A percentile compares a stretch with the other conserved stretches of the same genome.
Evolutionary conservation across 768 basidiomycete genomes (phyloP).

Genomic region (Macrolepiota albuminosa): DNA sequence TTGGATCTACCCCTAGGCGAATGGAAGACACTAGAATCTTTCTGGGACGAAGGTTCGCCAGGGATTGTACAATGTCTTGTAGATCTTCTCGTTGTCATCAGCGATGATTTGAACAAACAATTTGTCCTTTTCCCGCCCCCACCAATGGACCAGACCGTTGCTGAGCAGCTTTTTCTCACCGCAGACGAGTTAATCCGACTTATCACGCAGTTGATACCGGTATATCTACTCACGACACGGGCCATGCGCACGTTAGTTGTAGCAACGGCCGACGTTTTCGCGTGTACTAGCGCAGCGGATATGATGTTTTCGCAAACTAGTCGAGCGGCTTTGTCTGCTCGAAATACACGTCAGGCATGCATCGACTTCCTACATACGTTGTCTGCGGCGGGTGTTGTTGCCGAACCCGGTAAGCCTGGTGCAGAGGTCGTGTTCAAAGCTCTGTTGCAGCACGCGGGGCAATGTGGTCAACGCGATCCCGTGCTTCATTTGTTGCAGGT

Average conservation of each 20-base stretch:
- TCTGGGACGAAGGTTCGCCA: conserved; percentile 58
- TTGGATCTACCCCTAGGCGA: conserved; percentile 50
- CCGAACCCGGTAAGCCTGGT: conserved; percentile 31
- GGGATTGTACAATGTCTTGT: conserved; percentile 55
- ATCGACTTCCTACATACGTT: conserved; percentile 43
- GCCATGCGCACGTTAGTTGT: conserved; percentile 38
- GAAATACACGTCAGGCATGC: conserved; percentile 44
- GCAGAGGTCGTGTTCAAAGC: conserved; percentile 51
- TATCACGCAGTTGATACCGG: conserved; percentile 39
- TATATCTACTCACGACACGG: conserved; percentile 48
- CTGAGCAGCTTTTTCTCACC: conserved; percentile 53
- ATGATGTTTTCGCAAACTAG: conserved; percentile 34
- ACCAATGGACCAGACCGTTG: conserved; percentile 33
- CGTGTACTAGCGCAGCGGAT: conserved; percentile 44
- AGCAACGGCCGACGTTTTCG: conserved; percentile 50
- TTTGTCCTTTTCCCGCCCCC: conserved; percentile 40
- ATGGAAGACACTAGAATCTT: conserved; percentile 47
- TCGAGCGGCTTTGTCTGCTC: conserved; percentile 36
- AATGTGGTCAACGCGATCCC: conserved; percentile 45
- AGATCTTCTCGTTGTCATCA: conserved; percentile 43
- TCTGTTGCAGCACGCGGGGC: conserved; percentile 47
- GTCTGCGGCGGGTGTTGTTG: conserved; percentile 24
- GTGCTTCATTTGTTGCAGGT: conserved; percentile 50
- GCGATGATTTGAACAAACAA: conserved; percentile 47
- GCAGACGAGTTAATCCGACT: conserved; percentile 50